These are phyloP conservation scores for Alopecurus myosuroides DNA, from an alignment of 176 grass and related monocot genomes.

Conservation along the genomic window DNA sequence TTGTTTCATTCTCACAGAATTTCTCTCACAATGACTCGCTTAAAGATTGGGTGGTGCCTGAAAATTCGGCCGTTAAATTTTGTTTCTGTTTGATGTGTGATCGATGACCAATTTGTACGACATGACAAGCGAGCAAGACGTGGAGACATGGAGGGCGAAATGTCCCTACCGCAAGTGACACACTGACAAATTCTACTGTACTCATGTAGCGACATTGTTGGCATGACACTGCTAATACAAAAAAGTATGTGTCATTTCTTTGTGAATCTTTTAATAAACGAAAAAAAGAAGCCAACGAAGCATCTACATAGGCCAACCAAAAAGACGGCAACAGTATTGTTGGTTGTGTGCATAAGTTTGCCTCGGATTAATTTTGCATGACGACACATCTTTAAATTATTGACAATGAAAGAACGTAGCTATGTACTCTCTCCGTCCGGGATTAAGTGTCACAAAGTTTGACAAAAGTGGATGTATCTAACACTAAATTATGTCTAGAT, in stretches of 20 bases:
- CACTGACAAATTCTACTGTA: neutral
- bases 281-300: too few relatives aligned
- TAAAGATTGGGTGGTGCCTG: neutral
- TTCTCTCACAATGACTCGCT: neutral
- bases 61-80: conserved; percentile 6
- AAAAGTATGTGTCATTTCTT: neutral
- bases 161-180: neutral
- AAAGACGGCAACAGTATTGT: neutral
- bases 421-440: too few relatives aligned
- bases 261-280: neutral
- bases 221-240: neutral
- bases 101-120: neutral
- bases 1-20: neutral
- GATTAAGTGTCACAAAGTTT: too few relatives aligned
- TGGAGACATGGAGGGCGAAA: neutral
- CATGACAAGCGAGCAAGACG: neutral
- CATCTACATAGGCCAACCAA: neutral
- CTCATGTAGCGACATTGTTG: neutral
- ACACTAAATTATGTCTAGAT: too few relatives aligned
- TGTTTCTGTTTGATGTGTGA: neutral
- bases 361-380: neutral
- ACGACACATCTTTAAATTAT: neutral
- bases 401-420: neutral
- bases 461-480: too few relatives aligned
- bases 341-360: neutral